Base-by-base conservation (phyloP, 2,329 filamentous ascomycete species). In the Exophiala bonariae region DNA sequence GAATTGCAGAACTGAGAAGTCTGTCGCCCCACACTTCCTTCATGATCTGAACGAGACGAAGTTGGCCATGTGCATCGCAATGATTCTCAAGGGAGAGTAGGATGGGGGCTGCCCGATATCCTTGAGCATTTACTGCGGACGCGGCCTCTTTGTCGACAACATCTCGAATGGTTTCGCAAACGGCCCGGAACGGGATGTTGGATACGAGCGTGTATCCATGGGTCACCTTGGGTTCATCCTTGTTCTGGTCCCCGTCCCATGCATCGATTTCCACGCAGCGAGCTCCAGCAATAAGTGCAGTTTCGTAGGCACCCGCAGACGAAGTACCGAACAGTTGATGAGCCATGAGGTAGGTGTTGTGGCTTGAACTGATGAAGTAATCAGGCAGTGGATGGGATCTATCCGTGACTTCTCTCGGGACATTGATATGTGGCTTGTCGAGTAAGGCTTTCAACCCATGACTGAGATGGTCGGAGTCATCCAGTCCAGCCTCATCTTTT, bases 181-280 rank as follows among this genome's bases (percentile, higher is more conserved):
- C 57, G 3, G 39, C 28, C n/a, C 55, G 55, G 35, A 59, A 59
- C 1, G 55, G 40, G 33, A 59, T 52, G 23, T 54, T 40, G 10
- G 57, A 58, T 3, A 54, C 46, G 7, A 58, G 44, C 16, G 55
- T 58, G 36, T 50, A 59, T n/a, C 57, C 57, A 37, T 59, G 57
- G 14, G 55, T 59, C 36, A 59, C 55, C 42, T 58, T 56, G 6
- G 57, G 57, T 41, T 57, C 57, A 18, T 58, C 51, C 31, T 50
- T 41, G 33, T 50, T 34, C 10, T 56, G 33, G 9, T 56, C 53
- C 14, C 46, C 41, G 33, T 59, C 57, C 57, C 57, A 59, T 7
- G 53, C 55, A 49, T 59, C 57, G 19, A 59, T 59, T 31, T 59
- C 57, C 14, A 59, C 57, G 35, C 55, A 59, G 22, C 57, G 50